Percentiles rank a stretch among this genome's conserved stretches.
phyloP scores from a whole-genome alignment of 2,329 filamentous ascomycete genomes.

The Fusarium virguliforme region DNA sequence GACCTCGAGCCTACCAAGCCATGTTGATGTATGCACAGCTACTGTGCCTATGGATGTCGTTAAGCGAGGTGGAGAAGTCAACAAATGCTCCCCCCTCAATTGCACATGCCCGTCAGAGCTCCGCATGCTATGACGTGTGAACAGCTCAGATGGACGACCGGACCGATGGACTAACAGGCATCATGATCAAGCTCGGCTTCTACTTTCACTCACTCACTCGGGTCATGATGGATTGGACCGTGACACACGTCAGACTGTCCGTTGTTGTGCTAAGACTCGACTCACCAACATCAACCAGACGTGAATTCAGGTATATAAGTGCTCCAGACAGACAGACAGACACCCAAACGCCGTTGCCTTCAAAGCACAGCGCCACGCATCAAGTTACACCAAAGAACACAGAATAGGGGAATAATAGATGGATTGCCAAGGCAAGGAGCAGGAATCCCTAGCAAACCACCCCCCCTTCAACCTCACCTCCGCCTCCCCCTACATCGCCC shows the following conservation, averaged over 20 bases:
- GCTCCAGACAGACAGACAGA: constrained; percentile 53
- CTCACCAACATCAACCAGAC: constrained; percentile 40
- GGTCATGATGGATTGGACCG: not conserved
- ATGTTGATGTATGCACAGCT: not conserved
- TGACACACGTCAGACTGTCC: not conserved
- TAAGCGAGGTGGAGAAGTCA: constrained; percentile 27
- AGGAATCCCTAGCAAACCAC: constrained; percentile 40
- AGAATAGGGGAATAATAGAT: constrained; percentile 45
- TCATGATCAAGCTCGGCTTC: constrained; percentile 4
- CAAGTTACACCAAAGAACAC: constrained; percentile 39
- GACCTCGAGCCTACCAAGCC: not conserved
- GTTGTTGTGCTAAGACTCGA: constrained; percentile 8
- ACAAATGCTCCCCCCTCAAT: constrained; percentile 10
- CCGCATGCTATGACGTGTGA: constrained; percentile 14
- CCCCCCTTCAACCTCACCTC: constrained; percentile 28
- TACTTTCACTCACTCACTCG: not conserved
- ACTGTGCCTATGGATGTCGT: not conserved
- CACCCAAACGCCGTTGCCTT: constrained; percentile 57
- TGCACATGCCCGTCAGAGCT: constrained; percentile 20
- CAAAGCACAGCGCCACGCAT: constrained; percentile 51
- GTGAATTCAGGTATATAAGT: constrained; percentile 54
- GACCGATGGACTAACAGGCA: not conserved
- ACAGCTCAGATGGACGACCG: constrained; percentile 4
- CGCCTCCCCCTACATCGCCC: constrained; percentile 21
- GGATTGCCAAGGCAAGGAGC: constrained; percentile 45